phyloP scores from a whole-genome alignment of 225 moss, liverwort and hornwort genomes.

The Lunularia cruciata region DNA sequence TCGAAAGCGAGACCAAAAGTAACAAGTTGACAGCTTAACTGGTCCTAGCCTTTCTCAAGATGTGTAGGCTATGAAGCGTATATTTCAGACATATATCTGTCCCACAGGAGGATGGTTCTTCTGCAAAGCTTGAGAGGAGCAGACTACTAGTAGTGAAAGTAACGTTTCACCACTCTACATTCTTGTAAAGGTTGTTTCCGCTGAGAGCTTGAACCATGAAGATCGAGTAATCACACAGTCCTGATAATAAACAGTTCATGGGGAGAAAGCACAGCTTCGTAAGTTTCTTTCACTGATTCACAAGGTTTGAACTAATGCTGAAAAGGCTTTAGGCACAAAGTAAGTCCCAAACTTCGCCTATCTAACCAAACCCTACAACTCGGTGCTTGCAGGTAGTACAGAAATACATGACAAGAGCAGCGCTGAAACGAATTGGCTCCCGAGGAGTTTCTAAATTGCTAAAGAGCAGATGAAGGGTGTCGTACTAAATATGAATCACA shows the following conservation, averaged over 20 bases:
- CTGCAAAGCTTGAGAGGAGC: neutral
- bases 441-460: constrained; percentile 21
- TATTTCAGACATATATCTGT: neutral
- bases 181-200: constrained; percentile 20
- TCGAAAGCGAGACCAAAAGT: neutral
- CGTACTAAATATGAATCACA: constrained; percentile 22
- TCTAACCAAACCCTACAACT: constrained; percentile 25
- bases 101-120: neutral
- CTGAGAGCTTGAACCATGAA: constrained; percentile 20
- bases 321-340: constrained; percentile 27
- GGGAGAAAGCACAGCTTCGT: constrained; percentile 35
- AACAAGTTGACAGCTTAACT: neutral
- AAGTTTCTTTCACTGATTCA: constrained; percentile 34
- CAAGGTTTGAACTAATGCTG: constrained; percentile 31
- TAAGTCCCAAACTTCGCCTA: constrained; percentile 29
- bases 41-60: neutral
- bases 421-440: constrained; percentile 25
- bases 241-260: constrained; percentile 30
- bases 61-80: neutral
- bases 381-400: constrained; percentile 23
- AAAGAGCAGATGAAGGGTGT: constrained; percentile 29
- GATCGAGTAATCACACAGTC: constrained; percentile 23
- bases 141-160: constrained; percentile 1
- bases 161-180: constrained; percentile 27
- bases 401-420: constrained; percentile 22